Evolutionary conservation across 2,329 filamentous ascomycete genomes (phyloP).

Genomic region (Calonectria montana): DNA sequence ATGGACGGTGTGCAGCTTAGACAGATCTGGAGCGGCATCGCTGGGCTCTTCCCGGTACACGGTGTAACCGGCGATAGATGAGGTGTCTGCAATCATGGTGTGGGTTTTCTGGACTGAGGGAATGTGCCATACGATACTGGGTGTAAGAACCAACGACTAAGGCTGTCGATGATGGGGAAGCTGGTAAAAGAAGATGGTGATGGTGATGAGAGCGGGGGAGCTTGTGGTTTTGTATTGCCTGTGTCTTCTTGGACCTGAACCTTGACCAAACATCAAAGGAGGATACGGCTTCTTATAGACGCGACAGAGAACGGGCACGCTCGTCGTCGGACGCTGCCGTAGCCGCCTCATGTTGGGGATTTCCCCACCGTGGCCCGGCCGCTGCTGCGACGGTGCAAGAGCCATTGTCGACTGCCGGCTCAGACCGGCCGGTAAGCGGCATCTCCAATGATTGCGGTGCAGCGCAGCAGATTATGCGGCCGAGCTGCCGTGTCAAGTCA

Average conservation of each 20-base stretch:
- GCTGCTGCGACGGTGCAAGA: constrained; percentile 2
- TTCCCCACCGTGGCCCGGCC: background rate
- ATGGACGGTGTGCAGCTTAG: constrained; percentile 48
- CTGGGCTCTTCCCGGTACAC: constrained; percentile 57
- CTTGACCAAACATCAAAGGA: constrained; percentile 9
- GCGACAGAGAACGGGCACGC: background rate
- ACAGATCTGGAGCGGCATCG: constrained; percentile 49
- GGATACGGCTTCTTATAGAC: constrained; percentile 41
- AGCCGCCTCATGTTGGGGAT: constrained; percentile 10
- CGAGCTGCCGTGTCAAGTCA: constrained; percentile 26
- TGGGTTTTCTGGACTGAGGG: constrained; percentile 46
- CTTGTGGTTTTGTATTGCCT: constrained; percentile 3
- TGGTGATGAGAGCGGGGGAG: background rate
- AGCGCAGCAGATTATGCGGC: constrained; percentile 6
- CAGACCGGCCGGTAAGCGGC: background rate
- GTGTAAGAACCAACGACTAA: constrained; percentile 5
- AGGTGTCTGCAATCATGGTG: constrained; percentile 56
- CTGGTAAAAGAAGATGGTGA: background rate
- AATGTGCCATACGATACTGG: constrained; percentile 43
- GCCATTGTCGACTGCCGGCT: background rate
- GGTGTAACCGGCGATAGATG: constrained; percentile 58
- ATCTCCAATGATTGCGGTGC: background rate
- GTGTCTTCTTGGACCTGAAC: background rate
- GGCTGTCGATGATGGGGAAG: constrained; percentile 1
- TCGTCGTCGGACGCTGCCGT: constrained; percentile 26